phyloP scores from a whole-genome alignment of 352 stramenopile genomes.

The Phytophthora ramorum region DNA sequence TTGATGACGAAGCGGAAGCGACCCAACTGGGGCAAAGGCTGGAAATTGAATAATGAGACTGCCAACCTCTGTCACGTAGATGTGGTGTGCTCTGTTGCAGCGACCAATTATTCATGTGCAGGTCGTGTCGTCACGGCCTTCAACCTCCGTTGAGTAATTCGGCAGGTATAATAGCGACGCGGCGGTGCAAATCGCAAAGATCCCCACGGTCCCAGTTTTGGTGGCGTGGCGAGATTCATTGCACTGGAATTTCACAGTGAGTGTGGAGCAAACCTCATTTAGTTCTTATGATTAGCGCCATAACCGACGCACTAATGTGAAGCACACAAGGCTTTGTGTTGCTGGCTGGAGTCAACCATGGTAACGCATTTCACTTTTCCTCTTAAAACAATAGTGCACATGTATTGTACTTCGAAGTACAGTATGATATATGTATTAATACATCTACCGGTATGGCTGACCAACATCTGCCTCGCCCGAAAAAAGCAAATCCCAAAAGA shows the following conservation, averaged over 20 bases:
- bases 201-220: background rate
- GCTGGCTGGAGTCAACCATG: no score
- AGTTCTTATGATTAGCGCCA: no score
- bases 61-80: background rate
- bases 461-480: background rate
- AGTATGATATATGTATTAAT: no score
- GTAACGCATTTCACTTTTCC: no score
- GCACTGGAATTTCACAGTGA: background rate
- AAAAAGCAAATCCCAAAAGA: background rate
- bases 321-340: background rate
- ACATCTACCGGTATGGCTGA: no score
- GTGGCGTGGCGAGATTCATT: background rate
- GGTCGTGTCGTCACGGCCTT: background rate
- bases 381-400: no score
- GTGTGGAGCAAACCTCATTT: no score
- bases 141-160: background rate
- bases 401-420: no score
- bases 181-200: constrained; percentile 3
- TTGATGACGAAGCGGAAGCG: background rate
- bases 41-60: background rate
- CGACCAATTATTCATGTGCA: background rate
- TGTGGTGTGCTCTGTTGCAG: background rate
- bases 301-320: no score
- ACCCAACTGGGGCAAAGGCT: background rate
- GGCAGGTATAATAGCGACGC: background rate